Percentiles rank a stretch among this genome's conserved stretches.
Conservation (phyloP, 129 eudicot species). For the Sambucus nigra region DNA sequence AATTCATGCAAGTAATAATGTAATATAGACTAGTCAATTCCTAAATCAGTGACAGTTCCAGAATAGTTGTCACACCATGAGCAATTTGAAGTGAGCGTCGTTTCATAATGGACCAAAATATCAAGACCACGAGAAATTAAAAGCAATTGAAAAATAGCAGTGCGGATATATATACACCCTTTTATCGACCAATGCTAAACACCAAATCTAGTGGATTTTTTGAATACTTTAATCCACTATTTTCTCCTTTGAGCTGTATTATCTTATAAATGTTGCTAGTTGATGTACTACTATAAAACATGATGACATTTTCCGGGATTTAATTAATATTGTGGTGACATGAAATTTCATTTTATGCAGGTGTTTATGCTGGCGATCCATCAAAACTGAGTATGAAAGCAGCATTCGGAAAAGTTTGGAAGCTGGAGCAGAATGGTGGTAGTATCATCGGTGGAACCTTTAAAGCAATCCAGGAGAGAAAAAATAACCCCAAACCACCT, state of each 20-base stretch:
- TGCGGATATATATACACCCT: not conserved
- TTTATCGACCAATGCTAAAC: not conserved
- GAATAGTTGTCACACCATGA: no score
- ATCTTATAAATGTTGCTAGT: not conserved
- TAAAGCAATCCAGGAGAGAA: constrained; percentile 60
- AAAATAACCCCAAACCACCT: constrained; percentile 43
- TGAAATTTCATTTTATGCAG: constrained; percentile 23
- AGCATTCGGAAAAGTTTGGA: constrained; percentile 97
- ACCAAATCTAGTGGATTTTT: no score
- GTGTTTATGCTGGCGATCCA: constrained; percentile 98
- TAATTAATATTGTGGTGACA: not conserved
- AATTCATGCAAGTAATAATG: no score
- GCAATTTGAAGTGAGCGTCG: no score
- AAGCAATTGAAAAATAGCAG: no score
- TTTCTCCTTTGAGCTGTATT: not conserved
- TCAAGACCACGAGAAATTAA: no score
- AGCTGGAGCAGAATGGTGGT: constrained; percentile 82
- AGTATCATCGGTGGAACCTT: constrained; percentile 81
- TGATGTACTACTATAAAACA: not conserved
- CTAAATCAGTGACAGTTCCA: no score
- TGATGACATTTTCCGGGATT: not conserved
- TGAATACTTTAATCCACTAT: not conserved
- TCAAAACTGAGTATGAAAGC: constrained; percentile 92
- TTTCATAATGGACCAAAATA: no score
- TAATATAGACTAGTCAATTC: no score